These are phyloP conservation scores for Fusarium robinianum DNA, from an alignment of 2,329 filamentous ascomycete genomes.

Conservation along the genomic window DNA sequence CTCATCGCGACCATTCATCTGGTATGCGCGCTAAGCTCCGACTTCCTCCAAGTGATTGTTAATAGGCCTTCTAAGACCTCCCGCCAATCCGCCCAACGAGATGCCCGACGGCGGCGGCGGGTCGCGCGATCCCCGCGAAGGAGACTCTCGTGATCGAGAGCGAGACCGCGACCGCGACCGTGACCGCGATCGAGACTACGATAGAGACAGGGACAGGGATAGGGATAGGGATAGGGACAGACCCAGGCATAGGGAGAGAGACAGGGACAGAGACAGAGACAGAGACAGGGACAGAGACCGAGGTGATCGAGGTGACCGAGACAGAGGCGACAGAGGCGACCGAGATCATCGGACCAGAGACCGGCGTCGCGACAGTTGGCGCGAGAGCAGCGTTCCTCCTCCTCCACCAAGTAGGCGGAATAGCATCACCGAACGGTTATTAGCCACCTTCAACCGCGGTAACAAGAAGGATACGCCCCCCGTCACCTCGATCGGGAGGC, in stretches of 20 bases:
- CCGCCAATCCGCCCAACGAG: too few relatives aligned
- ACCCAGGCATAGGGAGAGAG: neutral
- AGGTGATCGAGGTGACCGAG: conserved; percentile 9
- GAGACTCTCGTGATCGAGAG: conserved; percentile 23
- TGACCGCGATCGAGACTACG: neutral
- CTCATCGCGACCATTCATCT: too few relatives aligned
- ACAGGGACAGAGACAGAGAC: conserved; percentile 9
- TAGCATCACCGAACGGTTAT: conserved; percentile 48
- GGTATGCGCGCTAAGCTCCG: too few relatives aligned
- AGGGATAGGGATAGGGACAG: conserved; percentile 3
- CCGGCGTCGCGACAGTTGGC: conserved; percentile 24
- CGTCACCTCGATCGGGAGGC: conserved; percentile 34
- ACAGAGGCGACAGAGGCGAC: conserved; percentile 35
- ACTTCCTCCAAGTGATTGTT: too few relatives aligned
- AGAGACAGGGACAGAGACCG: conserved; percentile 14
- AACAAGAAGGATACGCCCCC: conserved; percentile 38
- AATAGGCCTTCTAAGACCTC: too few relatives aligned
- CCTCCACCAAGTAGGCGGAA: conserved; percentile 44
- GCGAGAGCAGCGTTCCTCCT: conserved; percentile 15
- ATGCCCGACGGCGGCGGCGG: conserved; percentile 30
- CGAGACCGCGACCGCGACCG: conserved; percentile 17
- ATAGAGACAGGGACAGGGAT: conserved; percentile 9
- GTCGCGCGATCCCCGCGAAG: conserved; percentile 32
- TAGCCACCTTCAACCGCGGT: conserved; percentile 41
- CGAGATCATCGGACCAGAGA: conserved; percentile 24